Base-by-base conservation (phyloP, 176 grass and related monocot genomes). In the Rhynchospora tenuis region DNA sequence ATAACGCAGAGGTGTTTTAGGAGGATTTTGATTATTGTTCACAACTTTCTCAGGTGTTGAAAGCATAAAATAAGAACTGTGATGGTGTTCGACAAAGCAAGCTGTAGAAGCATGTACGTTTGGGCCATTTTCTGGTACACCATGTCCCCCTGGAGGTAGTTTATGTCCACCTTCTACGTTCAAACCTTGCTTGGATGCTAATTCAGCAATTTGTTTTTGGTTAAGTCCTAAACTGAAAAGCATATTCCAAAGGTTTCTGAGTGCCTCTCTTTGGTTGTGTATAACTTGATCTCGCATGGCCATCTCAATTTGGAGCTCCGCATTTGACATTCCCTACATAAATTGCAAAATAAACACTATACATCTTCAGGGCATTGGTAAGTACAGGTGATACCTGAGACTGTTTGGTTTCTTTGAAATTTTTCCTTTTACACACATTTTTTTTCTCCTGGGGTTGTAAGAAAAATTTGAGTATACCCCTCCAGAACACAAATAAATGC, bases 241-340 rank as follows among this genome's bases (percentile, higher is more conserved):
- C 82, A 99, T 91, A 70, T 87, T 96, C 97, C 97, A 99, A 74
- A 99, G 47, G 29, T 89, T 93, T 86, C 86, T 92, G 28, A 93
- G 77, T 73, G 91, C 78, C 66, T 93, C 97, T 86, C 97, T 95
- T 85, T 99, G 97, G 60, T 99, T 95, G 79, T 99, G 91, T 79
- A 99, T 99, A 22, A 99, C 88, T 89, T 99, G 97, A 81, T 99
- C 97, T 70, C 97, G 63, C 93, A 99, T 95, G 26, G 96, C 96
- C 93, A 99, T 99, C 82, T 99, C 96, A 78, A 99, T 94, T 83
- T 99, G 96, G 84, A 99, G 96, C 83, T 99, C 96, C 7, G 93
- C 83, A 9, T 95, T 99, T 73, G 64, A 81, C 89, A 99, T 95
- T 13, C 89, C 96, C 96, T 99, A 28, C 69, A 85, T 56, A 15